phyloP scores from a whole-genome alignment of 371 early-diverging fungal species.

The Saksenaea vasiformis region DNA sequence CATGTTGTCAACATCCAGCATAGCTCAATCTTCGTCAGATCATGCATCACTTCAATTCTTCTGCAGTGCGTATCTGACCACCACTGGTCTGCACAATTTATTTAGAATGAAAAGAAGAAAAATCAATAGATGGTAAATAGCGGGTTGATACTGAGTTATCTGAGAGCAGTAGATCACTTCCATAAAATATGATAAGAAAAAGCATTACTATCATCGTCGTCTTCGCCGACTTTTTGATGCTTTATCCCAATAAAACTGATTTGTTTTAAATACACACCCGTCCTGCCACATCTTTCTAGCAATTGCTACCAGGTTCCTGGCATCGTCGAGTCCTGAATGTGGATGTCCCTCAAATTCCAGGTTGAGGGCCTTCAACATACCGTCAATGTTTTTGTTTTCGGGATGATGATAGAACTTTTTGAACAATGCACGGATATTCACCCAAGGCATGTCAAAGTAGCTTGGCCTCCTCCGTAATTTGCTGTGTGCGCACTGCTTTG shows the following conservation, averaged over 20 bases:
- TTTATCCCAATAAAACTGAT: constrained; percentile 19
- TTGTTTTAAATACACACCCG: constrained; percentile 53
- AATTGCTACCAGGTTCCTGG: constrained; percentile 66
- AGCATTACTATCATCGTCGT: background rate
- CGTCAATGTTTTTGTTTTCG: constrained; percentile 51
- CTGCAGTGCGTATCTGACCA: too few relatives aligned
- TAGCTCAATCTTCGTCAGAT: too few relatives aligned
- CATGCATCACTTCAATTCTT: too few relatives aligned
- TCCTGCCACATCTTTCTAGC: constrained; percentile 44
- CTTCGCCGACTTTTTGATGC: background rate
- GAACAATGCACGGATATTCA: constrained; percentile 62
- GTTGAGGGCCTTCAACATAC: constrained; percentile 63
- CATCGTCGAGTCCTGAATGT: constrained; percentile 84
- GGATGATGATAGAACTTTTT: constrained; percentile 48
- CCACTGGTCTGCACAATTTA: too few relatives aligned
- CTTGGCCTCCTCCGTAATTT: constrained; percentile 44
- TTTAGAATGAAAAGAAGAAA: too few relatives aligned
- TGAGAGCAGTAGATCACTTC: too few relatives aligned
- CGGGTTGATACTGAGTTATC: too few relatives aligned
- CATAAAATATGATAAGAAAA: background rate
- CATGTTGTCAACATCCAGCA: too few relatives aligned
- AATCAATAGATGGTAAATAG: too few relatives aligned
- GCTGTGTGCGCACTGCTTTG: constrained; percentile 62
- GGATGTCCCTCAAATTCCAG: constrained; percentile 71
- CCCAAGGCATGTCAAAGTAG: constrained; percentile 61